Percentiles rank a stretch among this genome's conserved stretches.
These are phyloP conservation scores for Thalassiosira hispida DNA, from an alignment of 352 stramenopile species.

Conservation along the genomic window DNA sequence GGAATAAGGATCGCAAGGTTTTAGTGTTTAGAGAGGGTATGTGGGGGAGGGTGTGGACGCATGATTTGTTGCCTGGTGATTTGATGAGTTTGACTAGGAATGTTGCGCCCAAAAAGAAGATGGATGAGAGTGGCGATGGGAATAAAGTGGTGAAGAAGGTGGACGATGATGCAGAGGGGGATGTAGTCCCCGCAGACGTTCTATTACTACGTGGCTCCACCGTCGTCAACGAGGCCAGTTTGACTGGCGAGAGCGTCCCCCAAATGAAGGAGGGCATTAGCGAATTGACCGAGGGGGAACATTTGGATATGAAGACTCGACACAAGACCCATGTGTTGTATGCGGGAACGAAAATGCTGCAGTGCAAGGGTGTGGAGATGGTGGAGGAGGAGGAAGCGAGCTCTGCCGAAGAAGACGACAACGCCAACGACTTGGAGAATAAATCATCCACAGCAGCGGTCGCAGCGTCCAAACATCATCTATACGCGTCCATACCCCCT, in stretches of 20 bases:
- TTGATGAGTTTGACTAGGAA: constrained; percentile 92
- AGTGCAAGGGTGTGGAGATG: constrained; percentile 72
- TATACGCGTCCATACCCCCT: constrained; percentile 60
- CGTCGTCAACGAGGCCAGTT: constrained; percentile 98
- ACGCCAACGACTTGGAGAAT: neutral
- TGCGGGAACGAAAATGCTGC: constrained; percentile 84
- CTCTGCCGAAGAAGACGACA: constrained; percentile 48
- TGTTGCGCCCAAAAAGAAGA: constrained; percentile 66
- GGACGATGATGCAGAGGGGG: constrained; percentile 67
- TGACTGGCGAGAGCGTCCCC: constrained; percentile 97
- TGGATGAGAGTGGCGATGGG: constrained; percentile 57
- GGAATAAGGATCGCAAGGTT: constrained; percentile 86
- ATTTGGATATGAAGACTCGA: constrained; percentile 77
- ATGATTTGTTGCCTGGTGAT: constrained; percentile 92
- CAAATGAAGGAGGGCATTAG: constrained; percentile 96
- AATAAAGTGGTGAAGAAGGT: constrained; percentile 7
- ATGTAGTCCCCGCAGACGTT: constrained; percentile 93
- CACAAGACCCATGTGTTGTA: constrained; percentile 84
- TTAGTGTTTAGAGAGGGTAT: constrained; percentile 90
- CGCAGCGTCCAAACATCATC: no score
- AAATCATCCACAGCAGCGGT: neutral
- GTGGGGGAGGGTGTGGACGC: constrained; percentile 89
- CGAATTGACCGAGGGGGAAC: constrained; percentile 69
- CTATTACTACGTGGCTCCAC: constrained; percentile 92
- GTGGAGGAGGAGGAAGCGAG: constrained; percentile 52